Conservation (phyloP, 2,329 filamentous ascomycete genomes). For the Epichloe bromicola region DNA sequence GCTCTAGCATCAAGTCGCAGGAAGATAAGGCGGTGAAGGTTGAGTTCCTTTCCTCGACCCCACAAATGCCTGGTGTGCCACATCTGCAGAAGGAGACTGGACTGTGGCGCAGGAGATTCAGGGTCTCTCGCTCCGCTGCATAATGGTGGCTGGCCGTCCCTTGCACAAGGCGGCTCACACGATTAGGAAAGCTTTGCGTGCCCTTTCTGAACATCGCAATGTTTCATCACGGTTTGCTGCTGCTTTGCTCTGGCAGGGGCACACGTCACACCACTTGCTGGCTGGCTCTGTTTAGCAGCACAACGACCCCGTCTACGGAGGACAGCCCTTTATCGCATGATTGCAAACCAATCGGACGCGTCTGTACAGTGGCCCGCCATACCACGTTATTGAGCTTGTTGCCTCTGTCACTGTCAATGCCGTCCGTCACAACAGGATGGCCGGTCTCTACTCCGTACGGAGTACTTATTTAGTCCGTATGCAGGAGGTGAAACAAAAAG, state of each 20-base stretch:
- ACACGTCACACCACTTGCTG: not conserved
- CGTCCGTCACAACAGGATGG: too few relatives aligned
- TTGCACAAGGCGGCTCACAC: not conserved
- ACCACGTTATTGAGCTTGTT: not conserved
- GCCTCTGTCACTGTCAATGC: not conserved
- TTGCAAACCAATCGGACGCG: not conserved
- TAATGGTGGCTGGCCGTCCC: not conserved
- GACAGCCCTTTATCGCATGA: not conserved
- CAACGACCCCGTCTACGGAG: not conserved
- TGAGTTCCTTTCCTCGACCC: not conserved
- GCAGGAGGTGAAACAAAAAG: too few relatives aligned
- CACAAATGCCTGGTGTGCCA: not conserved
- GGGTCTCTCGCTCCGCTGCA: not conserved
- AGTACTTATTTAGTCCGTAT: too few relatives aligned
- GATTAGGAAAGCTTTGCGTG: not conserved
- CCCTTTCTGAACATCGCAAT: not conserved
- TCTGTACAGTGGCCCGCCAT: not conserved
- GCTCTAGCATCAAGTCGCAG: not conserved
- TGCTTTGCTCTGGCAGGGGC: not conserved
- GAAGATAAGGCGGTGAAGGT: constrained; percentile 1
- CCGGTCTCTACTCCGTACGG: too few relatives aligned
- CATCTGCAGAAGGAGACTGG: not conserved
- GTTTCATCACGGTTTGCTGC: not conserved
- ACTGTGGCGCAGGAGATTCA: constrained; percentile 3
- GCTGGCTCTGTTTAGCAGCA: not conserved